Conservation (phyloP, 371 early-diverging fungal genomes). For the Mycotypha africana region DNA sequence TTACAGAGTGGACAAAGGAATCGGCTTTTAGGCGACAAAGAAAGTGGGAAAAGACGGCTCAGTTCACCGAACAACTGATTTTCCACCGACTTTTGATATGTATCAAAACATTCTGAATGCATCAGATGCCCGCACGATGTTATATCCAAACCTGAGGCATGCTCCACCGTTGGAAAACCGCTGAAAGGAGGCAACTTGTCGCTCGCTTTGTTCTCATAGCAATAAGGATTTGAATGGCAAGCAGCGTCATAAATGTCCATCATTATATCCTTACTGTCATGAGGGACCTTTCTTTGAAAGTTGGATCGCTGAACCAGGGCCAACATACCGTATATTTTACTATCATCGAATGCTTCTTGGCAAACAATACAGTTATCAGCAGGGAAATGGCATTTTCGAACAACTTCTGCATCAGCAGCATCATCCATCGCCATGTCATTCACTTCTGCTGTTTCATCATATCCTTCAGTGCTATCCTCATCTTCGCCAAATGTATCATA, state of each 20-base stretch:
- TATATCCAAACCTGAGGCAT: conserved; percentile 55
- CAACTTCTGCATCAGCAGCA: conserved; percentile 20
- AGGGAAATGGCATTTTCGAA: conserved; percentile 65
- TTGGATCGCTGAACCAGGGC: conserved; percentile 77
- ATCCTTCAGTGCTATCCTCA: too few species aligned
- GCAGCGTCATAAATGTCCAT: conserved; percentile 48
- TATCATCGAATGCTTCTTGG: conserved; percentile 78
- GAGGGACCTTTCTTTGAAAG: conserved; percentile 58
- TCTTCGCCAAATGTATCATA: conserved; percentile 45
- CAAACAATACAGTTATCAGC: conserved; percentile 92
- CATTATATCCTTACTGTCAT: conserved; percentile 51
- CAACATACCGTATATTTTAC: conserved; percentile 78
- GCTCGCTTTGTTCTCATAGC: neutral
- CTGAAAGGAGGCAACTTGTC: conserved; percentile 8
- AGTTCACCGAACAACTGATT: conserved; percentile 10
- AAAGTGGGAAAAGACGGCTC: conserved; percentile 28
- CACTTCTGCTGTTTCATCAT: conserved; percentile 32
- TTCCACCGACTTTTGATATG: conserved; percentile 71
- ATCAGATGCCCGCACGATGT: conserved; percentile 95
- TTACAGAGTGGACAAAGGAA: conserved; percentile 95
- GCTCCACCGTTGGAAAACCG: conserved; percentile 53
- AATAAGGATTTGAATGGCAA: conserved; percentile 8
- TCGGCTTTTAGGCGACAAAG: conserved; percentile 41
- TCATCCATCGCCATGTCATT: conserved; percentile 8
- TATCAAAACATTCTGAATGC: conserved; percentile 88